Percentiles rank a stretch among this genome's conserved stretches.
phyloP scores from a whole-genome alignment of 208 protist genomes.

The Herpetomonas tarakana region DNA sequence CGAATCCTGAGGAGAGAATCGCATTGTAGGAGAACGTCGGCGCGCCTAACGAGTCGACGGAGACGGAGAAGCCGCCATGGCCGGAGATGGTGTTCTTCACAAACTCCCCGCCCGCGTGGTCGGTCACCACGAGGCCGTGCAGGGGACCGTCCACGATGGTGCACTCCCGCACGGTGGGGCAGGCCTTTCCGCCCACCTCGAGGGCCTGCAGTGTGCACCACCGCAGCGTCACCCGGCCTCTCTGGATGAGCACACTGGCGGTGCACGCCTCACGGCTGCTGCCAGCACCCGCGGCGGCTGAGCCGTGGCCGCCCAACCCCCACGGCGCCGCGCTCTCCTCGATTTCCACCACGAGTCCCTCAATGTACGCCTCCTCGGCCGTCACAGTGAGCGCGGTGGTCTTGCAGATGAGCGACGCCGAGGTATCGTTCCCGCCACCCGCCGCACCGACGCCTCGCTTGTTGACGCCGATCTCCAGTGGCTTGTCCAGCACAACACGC shows the following conservation, averaged over 20 bases:
- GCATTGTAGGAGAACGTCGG: conserved; percentile 33
- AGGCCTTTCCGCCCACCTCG: conserved; percentile 32
- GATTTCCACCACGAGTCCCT: conserved; percentile 23
- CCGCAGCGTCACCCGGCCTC: conserved; percentile 21
- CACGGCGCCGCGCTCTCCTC: conserved; percentile 16
- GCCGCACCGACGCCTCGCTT: conserved; percentile 13
- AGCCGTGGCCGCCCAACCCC: too few species aligned
- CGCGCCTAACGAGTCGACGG: conserved; percentile 24
- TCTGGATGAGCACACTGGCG: conserved; percentile 14
- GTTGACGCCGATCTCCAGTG: conserved; percentile 30
- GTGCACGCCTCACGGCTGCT: neutral
- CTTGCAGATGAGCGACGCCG: conserved; percentile 13
- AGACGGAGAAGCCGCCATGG: conserved; percentile 28
- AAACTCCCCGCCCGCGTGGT: conserved; percentile 28
- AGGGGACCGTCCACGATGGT: conserved; percentile 20
- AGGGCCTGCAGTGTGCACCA: conserved; percentile 31
- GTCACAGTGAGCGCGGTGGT: conserved; percentile 20
- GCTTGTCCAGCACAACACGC: conserved; percentile 36
- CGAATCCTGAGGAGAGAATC: conserved; percentile 20
- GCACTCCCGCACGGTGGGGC: conserved; percentile 27
- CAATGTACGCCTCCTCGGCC: conserved; percentile 30
- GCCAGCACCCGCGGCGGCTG: too few species aligned
- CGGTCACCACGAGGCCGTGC: conserved; percentile 29
- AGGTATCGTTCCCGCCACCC: neutral
- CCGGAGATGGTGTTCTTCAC: conserved; percentile 34